Percentiles rank a stretch among this genome's conserved stretches.
Evolutionary conservation across 1,139 yeast species (phyloP).

Genomic region (Pichia norvegensis): DNA sequence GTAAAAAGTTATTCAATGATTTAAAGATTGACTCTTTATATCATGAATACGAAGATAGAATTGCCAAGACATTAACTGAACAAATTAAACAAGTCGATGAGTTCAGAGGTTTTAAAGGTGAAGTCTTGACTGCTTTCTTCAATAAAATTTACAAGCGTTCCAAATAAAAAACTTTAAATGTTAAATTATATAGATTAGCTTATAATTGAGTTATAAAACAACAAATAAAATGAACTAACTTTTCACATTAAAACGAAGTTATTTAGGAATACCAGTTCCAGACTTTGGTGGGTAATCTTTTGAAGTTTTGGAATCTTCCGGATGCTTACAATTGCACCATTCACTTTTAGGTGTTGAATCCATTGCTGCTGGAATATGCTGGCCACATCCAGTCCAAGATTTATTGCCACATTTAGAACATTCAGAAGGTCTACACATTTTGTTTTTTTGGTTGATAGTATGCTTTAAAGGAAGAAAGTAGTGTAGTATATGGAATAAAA

Average conservation of each 20-base stretch:
- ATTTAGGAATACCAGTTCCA: slow-evolving; percentile 23
- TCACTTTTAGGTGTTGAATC: slow-evolving; percentile 29
- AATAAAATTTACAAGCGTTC: slow-evolving; percentile 90
- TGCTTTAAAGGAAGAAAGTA: no score
- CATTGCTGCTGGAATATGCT: slow-evolving; percentile 39
- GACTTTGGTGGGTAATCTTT: slow-evolving; percentile 28
- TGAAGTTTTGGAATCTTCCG: slow-evolving; percentile 21
- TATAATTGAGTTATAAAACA: not conserved
- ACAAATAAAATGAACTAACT: not conserved
- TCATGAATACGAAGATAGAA: slow-evolving; percentile 71
- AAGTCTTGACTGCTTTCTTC: slow-evolving; percentile 76
- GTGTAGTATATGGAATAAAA: no score
- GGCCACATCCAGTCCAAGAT: slow-evolving; percentile 43
- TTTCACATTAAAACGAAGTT: not conserved
- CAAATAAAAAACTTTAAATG: no score
- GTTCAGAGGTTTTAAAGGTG: slow-evolving; percentile 82
- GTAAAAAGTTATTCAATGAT: slow-evolving; percentile 69
- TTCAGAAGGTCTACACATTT: slow-evolving; percentile 25
- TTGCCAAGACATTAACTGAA: slow-evolving; percentile 55
- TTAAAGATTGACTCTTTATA: slow-evolving; percentile 66
- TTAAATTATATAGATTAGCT: not conserved
- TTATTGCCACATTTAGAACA: slow-evolving; percentile 21
- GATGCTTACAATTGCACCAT: slow-evolving; percentile 30
- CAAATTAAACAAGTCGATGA: slow-evolving; percentile 74
- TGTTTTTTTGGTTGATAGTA: no score